Conservation (phyloP, 192 early-diverging fungal genomes). For the Entomortierella beljakovae region DNA sequence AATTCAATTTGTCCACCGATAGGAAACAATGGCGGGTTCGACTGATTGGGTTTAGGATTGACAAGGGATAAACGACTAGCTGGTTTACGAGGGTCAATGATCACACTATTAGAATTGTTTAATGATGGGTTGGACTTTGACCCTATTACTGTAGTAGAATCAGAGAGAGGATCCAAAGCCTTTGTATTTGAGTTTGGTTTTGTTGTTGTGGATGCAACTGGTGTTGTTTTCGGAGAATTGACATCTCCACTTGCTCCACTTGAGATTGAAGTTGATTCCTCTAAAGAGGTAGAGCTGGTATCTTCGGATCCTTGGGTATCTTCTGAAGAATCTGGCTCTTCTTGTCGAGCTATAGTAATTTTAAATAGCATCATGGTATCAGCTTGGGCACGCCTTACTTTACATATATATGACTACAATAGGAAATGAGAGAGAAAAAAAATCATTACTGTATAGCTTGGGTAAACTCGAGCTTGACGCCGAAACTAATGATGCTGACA, state of each 20-base stretch:
- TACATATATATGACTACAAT: too few relatives aligned
- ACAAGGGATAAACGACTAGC: slow-evolving; percentile 35
- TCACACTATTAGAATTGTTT: background rate
- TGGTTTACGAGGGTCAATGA: slow-evolving; percentile 3
- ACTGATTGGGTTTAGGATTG: slow-evolving; percentile 39
- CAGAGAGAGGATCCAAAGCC: too few relatives aligned
- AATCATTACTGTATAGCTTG: too few relatives aligned
- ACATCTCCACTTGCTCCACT: too few relatives aligned
- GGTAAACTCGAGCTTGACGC: too few relatives aligned
- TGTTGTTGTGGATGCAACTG: too few relatives aligned
- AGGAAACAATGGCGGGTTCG: slow-evolving; percentile 35
- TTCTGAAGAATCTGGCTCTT: background rate
- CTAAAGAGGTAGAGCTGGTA: background rate
- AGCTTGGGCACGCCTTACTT: too few relatives aligned
- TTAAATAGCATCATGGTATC: background rate
- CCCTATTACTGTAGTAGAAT: background rate
- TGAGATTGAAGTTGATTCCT: too few relatives aligned
- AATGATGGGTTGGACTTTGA: background rate
- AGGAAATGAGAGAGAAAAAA: too few relatives aligned
- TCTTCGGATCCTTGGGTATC: background rate
- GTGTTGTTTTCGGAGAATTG: too few relatives aligned
- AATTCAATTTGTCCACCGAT: slow-evolving; percentile 31
- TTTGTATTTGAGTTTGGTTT: too few relatives aligned
- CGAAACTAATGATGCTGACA: too few relatives aligned
- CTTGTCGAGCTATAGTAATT: background rate